Percentiles rank a stretch among this genome's conserved stretches.
phyloP scores from a whole-genome alignment of 345 rosid genomes.

The Trapa bicornis region DNA sequence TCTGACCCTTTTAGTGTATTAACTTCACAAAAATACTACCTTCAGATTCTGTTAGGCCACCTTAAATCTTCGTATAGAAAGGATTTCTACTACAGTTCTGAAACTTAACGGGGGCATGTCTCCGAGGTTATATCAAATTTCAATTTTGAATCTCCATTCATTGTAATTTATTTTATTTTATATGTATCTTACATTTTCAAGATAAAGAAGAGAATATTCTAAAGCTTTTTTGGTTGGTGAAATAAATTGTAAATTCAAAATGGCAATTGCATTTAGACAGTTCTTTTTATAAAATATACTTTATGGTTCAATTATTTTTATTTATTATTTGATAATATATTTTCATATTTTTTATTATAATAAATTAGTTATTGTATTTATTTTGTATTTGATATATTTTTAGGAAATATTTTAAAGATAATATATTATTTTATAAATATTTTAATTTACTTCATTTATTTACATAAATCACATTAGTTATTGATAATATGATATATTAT shows the following conservation, averaged over 20 bases:
- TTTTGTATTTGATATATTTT: too few species aligned
- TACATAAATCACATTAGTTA: too few species aligned
- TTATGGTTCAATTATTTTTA: too few species aligned
- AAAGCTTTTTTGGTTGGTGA: not conserved
- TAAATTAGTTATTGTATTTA: too few species aligned
- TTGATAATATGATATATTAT: too few species aligned
- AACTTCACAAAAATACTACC: not conserved
- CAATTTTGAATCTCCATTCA: not conserved
- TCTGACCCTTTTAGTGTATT: not conserved
- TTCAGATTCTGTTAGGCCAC: not conserved
- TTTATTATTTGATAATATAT: too few species aligned
- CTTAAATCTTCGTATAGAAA: not conserved
- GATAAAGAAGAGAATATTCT: not conserved
- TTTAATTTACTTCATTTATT: too few species aligned
- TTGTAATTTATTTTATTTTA: not conserved
- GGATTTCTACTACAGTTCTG: not conserved
- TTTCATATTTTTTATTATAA: too few species aligned
- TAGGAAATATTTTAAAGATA: too few species aligned
- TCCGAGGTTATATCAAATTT: not conserved
- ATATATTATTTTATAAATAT: too few species aligned
- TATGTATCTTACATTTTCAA: not conserved
- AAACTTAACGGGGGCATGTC: not conserved
- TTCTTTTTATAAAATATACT: too few species aligned
- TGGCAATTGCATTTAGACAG: not conserved
- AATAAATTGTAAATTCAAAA: not conserved